Conservation (phyloP, 345 rosid genomes). For the Excoecaria cochinchinensis region DNA sequence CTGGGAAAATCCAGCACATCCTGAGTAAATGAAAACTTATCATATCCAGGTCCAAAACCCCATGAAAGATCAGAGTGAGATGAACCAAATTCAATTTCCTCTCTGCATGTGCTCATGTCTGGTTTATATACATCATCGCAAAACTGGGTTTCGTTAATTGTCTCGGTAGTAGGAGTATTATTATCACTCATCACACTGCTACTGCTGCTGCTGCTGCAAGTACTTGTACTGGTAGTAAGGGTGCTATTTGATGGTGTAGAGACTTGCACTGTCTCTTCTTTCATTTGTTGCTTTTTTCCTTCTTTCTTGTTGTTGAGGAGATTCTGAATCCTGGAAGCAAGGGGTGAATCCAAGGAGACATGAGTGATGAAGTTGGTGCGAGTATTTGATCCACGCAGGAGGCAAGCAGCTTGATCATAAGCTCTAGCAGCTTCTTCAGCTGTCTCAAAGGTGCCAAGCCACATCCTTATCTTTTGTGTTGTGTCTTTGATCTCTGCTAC, state of each 20-base stretch:
- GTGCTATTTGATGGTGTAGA: conserved; percentile 19
- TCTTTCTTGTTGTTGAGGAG: conserved; percentile 54
- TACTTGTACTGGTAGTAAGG: background rate
- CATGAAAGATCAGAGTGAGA: conserved; percentile 32
- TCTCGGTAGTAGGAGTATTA: conserved; percentile 13
- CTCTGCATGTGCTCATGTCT: conserved; percentile 47
- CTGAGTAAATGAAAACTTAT: conserved; percentile 45
- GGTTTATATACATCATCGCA: conserved; percentile 60
- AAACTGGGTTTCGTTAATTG: conserved; percentile 28
- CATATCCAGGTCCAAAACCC: conserved; percentile 33
- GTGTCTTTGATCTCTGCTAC: conserved; percentile 84
- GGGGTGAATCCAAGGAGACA: conserved; percentile 55
- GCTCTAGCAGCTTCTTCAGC: conserved; percentile 79
- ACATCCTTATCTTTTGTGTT: conserved; percentile 68
- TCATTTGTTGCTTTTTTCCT: conserved; percentile 13
- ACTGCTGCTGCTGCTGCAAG: conserved; percentile 14
- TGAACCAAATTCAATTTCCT: conserved; percentile 29
- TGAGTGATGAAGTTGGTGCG: conserved; percentile 66
- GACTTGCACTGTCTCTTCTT: conserved; percentile 13
- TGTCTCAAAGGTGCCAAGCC: conserved; percentile 78
- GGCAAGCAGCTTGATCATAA: conserved; percentile 78
- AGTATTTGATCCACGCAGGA: conserved; percentile 73
- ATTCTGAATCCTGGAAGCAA: conserved; percentile 56
- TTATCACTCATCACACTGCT: conserved; percentile 19
- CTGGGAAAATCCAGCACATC: conserved; percentile 47